phyloP scores from a whole-genome alignment of 2,329 filamentous ascomycete species.

The Pleomassaria siparia region DNA sequence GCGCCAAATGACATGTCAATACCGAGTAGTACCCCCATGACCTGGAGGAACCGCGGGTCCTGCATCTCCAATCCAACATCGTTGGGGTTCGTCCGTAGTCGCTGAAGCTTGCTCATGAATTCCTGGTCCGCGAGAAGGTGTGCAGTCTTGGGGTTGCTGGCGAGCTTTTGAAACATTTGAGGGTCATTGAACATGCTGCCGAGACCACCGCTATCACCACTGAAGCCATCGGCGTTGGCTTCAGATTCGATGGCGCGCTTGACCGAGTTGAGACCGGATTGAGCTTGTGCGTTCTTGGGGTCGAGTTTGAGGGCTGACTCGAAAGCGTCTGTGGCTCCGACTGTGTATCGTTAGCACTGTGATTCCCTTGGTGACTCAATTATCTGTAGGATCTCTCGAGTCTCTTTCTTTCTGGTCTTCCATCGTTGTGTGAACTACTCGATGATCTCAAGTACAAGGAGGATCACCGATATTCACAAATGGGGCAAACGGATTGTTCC shows the following conservation, averaged over 20 bases:
- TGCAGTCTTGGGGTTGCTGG: conserved; percentile 90
- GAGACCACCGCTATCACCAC: conserved; percentile 74
- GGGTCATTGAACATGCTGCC: conserved; percentile 94
- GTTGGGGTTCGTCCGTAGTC: conserved; percentile 77
- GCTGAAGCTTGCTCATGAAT: conserved; percentile 89
- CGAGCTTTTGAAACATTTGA: conserved; percentile 84
- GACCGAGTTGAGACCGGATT: conserved; percentile 81
- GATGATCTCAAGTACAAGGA: too few relatives aligned
- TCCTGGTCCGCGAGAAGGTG: conserved; percentile 74
- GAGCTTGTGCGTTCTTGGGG: conserved; percentile 86
- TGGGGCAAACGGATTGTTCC: conserved; percentile 17
- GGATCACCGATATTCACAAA: too few relatives aligned
- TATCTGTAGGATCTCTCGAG: not conserved
- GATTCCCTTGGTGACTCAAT: not conserved
- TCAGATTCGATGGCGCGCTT: conserved; percentile 85
- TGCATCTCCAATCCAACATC: conserved; percentile 77
- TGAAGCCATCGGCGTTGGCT: conserved; percentile 61
- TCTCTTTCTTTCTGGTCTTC: not conserved
- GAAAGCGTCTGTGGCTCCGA: conserved; percentile 85
- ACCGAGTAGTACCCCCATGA: conserved; percentile 89
- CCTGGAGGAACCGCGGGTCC: conserved; percentile 89
- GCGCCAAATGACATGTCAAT: conserved; percentile 80
- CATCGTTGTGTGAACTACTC: too few relatives aligned
- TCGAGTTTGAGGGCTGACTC: conserved; percentile 94
- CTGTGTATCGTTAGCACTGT: conserved; percentile 36